Conservation (phyloP, 2,329 filamentous ascomycete species). For the Tolypocladium inflatum region DNA sequence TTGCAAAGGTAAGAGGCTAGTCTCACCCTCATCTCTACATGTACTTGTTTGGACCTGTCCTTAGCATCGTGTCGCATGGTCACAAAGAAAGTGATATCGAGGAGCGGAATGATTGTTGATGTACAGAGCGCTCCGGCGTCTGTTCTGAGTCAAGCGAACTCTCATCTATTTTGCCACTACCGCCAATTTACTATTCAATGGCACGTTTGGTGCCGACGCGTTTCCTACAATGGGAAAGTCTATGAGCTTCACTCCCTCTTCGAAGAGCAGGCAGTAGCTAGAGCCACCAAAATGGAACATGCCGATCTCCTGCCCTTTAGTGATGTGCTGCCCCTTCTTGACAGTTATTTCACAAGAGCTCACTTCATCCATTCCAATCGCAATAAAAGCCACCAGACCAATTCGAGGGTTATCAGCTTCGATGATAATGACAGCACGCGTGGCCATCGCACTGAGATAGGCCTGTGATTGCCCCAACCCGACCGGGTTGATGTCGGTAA, state of each 20-base stretch:
- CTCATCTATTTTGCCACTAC: slow-evolving; percentile 8
- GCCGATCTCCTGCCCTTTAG: slow-evolving; percentile 62
- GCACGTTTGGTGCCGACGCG: slow-evolving; percentile 25
- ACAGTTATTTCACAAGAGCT: slow-evolving; percentile 64
- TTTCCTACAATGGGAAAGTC: slow-evolving; percentile 23
- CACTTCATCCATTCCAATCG: slow-evolving; percentile 69
- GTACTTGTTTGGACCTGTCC: too few species aligned
- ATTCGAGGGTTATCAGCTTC: slow-evolving; percentile 58
- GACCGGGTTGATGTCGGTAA: slow-evolving; percentile 24
- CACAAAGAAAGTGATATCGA: too few species aligned
- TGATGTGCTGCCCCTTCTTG: slow-evolving; percentile 51
- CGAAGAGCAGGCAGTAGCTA: slow-evolving; percentile 59
- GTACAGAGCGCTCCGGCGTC: too few species aligned
- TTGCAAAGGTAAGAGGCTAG: too few species aligned
- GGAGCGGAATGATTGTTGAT: too few species aligned
- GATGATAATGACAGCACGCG: slow-evolving; percentile 60
- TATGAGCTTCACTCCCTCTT: slow-evolving; percentile 39
- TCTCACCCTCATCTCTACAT: too few species aligned
- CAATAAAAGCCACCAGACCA: slow-evolving; percentile 61
- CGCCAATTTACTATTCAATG: slow-evolving; percentile 27
- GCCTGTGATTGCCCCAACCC: slow-evolving; percentile 47
- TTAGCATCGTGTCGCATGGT: too few species aligned
- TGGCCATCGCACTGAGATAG: slow-evolving; percentile 59
- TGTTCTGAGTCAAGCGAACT: too few species aligned
- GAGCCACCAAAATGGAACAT: slow-evolving; percentile 79